Conservation (phyloP, 2,329 filamentous ascomycete species). For the Diplodia sapinea region DNA sequence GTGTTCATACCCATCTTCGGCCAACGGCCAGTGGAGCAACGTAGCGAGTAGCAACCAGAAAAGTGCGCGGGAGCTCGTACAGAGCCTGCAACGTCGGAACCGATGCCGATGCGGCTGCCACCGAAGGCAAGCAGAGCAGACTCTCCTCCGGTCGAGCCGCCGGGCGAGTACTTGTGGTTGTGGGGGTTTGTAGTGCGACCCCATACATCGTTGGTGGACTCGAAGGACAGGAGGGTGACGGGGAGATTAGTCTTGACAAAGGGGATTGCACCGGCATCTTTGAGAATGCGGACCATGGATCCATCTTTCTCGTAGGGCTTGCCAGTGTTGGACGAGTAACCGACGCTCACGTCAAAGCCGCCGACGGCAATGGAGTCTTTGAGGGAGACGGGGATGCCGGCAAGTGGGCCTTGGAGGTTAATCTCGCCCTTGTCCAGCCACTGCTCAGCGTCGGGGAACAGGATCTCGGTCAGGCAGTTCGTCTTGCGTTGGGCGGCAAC, state of each 20-base stretch:
- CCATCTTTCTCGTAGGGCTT: slow-evolving; percentile 73
- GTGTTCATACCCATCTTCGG: slow-evolving; percentile 83
- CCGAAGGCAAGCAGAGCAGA: slow-evolving; percentile 80
- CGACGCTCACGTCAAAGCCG: slow-evolving; percentile 82
- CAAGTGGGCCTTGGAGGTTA: slow-evolving; percentile 81
- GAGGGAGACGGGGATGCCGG: slow-evolving; percentile 83
- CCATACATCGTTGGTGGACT: slow-evolving; percentile 81
- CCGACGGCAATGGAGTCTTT: slow-evolving; percentile 79
- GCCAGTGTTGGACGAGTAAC: slow-evolving; percentile 74
- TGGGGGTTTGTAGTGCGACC: slow-evolving; percentile 83
- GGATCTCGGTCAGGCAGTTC: slow-evolving; percentile 87
- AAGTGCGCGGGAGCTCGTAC: slow-evolving; percentile 88
- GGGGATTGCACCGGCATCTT: slow-evolving; percentile 84
- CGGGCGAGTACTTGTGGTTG: slow-evolving; percentile 81
- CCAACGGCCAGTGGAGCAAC: slow-evolving; percentile 89
- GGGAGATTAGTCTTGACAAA: slow-evolving; percentile 94
- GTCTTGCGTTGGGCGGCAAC: slow-evolving; percentile 83
- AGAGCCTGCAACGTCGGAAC: slow-evolving; percentile 88
- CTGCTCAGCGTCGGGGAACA: slow-evolving; percentile 76
- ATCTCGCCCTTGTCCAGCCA: slow-evolving; percentile 66
- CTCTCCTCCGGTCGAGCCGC: slow-evolving; percentile 87
- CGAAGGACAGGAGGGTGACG: slow-evolving; percentile 84
- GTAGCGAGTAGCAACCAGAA: slow-evolving; percentile 83
- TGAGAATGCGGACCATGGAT: slow-evolving; percentile 74
- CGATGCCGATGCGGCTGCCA: slow-evolving; percentile 84